Evolutionary conservation across 352 stramenopile species (phyloP).

Genomic region (Blastocystis sp.): DNA sequence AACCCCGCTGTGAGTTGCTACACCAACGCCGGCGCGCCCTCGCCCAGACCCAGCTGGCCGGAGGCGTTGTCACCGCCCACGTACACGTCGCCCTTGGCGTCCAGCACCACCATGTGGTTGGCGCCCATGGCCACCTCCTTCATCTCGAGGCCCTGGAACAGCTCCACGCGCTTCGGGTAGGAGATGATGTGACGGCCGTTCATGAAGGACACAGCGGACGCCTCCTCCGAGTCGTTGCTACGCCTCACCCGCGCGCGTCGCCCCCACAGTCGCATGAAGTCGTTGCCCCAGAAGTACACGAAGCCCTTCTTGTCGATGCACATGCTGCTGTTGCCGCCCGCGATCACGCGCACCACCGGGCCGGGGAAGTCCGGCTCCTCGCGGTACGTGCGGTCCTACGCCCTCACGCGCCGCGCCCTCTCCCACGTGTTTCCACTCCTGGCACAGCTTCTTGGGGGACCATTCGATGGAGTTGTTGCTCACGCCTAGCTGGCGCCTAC

Average conservation of each 20-base stretch:
- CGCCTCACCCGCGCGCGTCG: not conserved
- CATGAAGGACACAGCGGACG: constrained; percentile 10
- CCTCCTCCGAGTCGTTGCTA: not conserved
- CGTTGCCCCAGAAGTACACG: constrained; percentile 26
- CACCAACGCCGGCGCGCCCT: not conserved
- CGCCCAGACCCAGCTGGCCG: constrained; percentile 8
- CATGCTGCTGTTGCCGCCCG: constrained; percentile 35
- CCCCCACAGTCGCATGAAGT: not conserved
- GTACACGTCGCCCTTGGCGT: constrained; percentile 21
- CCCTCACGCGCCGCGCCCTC: not conserved
- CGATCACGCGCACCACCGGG: constrained; percentile 5
- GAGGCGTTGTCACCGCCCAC: not conserved
- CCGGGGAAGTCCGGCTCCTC: constrained; percentile 43
- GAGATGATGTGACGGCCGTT: not conserved
- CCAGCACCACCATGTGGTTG: constrained; percentile 1
- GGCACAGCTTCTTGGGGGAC: constrained; percentile 35
- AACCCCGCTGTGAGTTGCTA: not conserved
- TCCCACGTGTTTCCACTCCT: constrained; percentile 53
- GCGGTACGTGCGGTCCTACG: constrained; percentile 22
- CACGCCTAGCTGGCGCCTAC: constrained; percentile 44
- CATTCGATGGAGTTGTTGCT: constrained; percentile 54
- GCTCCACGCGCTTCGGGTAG: not conserved
- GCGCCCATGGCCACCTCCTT: constrained; percentile 26
- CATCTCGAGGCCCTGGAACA: constrained; percentile 3
- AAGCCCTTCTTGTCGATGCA: constrained; percentile 17